These are phyloP conservation scores for Chenopodium suecicum DNA, from an alignment of 148 eudicot genomes.

Conservation along the genomic window DNA sequence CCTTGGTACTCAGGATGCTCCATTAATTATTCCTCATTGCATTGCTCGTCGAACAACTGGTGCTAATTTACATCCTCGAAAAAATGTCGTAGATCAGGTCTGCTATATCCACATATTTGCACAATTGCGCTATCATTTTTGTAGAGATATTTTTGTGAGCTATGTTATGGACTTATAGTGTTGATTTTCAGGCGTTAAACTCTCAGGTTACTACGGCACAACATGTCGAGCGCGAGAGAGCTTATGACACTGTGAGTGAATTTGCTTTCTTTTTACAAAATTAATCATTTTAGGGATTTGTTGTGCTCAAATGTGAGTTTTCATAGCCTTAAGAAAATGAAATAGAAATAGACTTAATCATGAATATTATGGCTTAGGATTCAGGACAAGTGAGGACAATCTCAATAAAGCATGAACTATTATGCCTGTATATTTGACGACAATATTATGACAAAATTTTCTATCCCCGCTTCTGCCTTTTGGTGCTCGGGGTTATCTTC, in stretches of 20 bases:
- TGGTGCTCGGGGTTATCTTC: too few species aligned
- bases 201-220: slow-evolving; percentile 90
- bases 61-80: slow-evolving; percentile 63
- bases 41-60: slow-evolving; percentile 80
- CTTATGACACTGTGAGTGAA: slow-evolving; percentile 72
- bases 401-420: too few species aligned
- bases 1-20: slow-evolving; percentile 72
- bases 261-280: background rate
- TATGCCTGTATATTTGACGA: too few species aligned
- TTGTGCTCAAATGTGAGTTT: background rate
- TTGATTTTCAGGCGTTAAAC: slow-evolving; percentile 67
- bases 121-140: background rate
- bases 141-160: background rate
- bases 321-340: too few species aligned
- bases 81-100: slow-evolving; percentile 84
- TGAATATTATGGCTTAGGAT: too few species aligned
- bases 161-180: slow-evolving; percentile 10
- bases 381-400: too few species aligned
- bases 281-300: background rate
- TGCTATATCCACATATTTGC: background rate
- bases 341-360: too few species aligned
- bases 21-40: slow-evolving; percentile 77
- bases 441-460: too few species aligned
- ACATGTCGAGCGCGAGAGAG: slow-evolving; percentile 90
- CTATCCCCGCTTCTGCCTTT: too few species aligned